Evolutionary conservation across 345 rosid genomes (phyloP), one percentile per base, ranked within the genome.

Genomic region (Erodium maritimum): DNA sequence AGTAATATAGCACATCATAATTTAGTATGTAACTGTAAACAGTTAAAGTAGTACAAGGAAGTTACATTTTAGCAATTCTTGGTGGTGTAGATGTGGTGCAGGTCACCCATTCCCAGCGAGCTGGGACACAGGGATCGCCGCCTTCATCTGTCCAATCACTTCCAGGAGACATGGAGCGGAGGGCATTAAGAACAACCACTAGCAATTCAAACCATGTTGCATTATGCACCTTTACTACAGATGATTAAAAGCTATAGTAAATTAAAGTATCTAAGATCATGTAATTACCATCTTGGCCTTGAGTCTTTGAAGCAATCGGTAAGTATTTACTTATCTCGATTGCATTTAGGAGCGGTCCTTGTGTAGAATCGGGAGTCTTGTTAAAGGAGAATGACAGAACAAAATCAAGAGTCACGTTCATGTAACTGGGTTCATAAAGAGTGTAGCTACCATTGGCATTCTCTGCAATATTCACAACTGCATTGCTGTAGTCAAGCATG

Each of bases 361-460:
- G 75, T 14, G 94, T 82, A 23, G 99, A 93, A 77, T 93, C 99
- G 14, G 63, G 69, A 5, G 90, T 85, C 80, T 85, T 85, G 64
- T 54, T 67, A 65, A 93, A 93, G 5, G 82, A 54, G 65, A 93
- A 93, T 4, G 94, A 80, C 65, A 93, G 75, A 65, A 93, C 82
- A 70, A 87, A 93, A 62, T 75, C 65, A 21, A 93, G 65, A 42
- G 79, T 67, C 61, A 93, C 95, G 50, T 93, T 93, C 99, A 89
- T 89, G 79, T 87, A 93, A 76, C 99, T 93, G 0, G 99, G 97
- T 71, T 93, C 97, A 63, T 93, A 93, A 56, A 94, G 99, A 0
- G 69, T 83, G 71, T 73, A 82, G 79, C 90, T 89, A 23, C 96
- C 94, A 64, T 89, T 89, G 48, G 94, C 97, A 78, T 93, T 93